Base-by-base conservation (phyloP, 352 stramenopile genomes). In the Thalassiosira hispida region DNA sequence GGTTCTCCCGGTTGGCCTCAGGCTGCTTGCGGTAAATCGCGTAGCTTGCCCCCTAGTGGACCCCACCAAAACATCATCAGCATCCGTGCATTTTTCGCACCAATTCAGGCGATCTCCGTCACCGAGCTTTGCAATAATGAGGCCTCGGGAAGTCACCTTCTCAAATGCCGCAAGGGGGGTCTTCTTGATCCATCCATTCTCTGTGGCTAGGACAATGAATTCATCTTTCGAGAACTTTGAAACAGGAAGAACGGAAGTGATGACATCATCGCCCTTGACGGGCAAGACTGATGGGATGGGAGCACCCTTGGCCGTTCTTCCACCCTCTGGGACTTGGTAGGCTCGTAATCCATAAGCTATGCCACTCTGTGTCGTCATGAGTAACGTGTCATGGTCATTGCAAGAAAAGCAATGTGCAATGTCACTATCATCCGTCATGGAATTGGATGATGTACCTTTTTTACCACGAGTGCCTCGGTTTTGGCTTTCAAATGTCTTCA, bases 101-200 rank as follows among this genome's bases (percentile, higher is more conserved):
- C 92, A 95, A 20, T 86, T 85, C 2, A 96, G 75, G 11, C 79
- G 71, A 80, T 96, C 92, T 20, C 87, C 90, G 11, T 94, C 85
- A 9, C 77, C 79, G 3, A 96, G 70, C 22, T 73, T 80, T 49
- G 92, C 92, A 68, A 95, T 93, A 23, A 84, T 95, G 16, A 96
- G 79, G 23, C 93, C 93, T 31, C 91, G 83, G n/a, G 71, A 86
- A 9, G 85, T 87, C 0, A 94, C 66, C 6, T 90, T 94, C 66
- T 93, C 90, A 79, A 96, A 96, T 35, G 81, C 88, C 27, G 81
- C 73, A 23, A 96, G 77, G 16, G 92, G 85, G 14, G 92, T 96
- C 68, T 93, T 94, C 75, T 96, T 96, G 31, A 96, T 95, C 77
- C 83, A 94, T 18, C 93, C 92, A 52, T 91, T 77, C 61, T 94